These are phyloP conservation scores for Neonectria ditissima DNA, from an alignment of 2,329 filamentous ascomycete genomes.

Conservation along the genomic window DNA sequence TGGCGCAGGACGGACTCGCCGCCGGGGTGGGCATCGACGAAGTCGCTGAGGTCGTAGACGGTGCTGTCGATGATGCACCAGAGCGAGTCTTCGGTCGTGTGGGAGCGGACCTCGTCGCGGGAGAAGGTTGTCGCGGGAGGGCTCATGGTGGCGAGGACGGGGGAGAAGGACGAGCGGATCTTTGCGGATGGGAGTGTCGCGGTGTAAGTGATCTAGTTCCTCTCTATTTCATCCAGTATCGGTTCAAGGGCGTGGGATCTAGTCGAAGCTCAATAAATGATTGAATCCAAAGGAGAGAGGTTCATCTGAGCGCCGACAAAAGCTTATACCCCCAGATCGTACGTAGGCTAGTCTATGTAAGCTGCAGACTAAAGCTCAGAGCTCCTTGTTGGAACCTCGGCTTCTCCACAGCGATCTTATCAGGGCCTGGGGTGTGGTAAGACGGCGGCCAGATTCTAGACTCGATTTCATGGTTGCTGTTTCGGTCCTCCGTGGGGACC, in stretches of 20 bases:
- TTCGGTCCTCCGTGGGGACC: too few relatives aligned
- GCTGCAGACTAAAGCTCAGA: slow-evolving; percentile 1
- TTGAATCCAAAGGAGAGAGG: not conserved
- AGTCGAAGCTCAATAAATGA: too few relatives aligned
- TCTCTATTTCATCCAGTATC: not conserved
- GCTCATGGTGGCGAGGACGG: slow-evolving; percentile 44
- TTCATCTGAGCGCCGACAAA: not conserved
- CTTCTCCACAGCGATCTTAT: slow-evolving; percentile 18
- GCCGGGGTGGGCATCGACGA: slow-evolving; percentile 86
- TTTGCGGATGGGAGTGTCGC: not conserved
- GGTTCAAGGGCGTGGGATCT: not conserved
- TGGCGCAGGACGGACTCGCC: slow-evolving; percentile 84
- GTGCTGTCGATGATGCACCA: slow-evolving; percentile 90
- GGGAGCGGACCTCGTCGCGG: slow-evolving; percentile 76
- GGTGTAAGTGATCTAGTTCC: not conserved
- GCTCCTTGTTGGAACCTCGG: slow-evolving; percentile 27
- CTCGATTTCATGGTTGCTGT: too few relatives aligned
- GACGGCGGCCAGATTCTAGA: too few relatives aligned
- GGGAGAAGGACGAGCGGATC: not conserved
- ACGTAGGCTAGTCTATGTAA: not conserved
- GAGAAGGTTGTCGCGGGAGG: slow-evolving; percentile 64
- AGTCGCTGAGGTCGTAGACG: slow-evolving; percentile 89
- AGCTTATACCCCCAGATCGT: not conserved
- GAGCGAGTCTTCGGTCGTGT: slow-evolving; percentile 79
- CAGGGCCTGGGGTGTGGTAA: not conserved